A percentile compares a stretch with the other conserved stretches of the same genome.
These are phyloP conservation scores for Suhomyces xylopsoci DNA, from an alignment of 805 yeast species.

Conservation along the genomic window DNA sequence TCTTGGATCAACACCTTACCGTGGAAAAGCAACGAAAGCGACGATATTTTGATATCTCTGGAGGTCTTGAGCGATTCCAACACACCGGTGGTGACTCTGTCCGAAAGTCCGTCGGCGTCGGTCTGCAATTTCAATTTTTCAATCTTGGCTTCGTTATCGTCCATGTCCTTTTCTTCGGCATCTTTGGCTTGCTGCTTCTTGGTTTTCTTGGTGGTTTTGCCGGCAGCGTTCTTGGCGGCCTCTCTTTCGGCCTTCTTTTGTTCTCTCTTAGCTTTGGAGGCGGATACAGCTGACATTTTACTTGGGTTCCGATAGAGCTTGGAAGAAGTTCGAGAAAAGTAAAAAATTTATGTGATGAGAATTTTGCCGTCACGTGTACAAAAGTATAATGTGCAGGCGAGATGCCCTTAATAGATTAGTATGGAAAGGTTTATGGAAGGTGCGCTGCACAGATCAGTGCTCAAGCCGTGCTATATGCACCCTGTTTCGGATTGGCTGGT, in stretches of 20 bases:
- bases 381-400: not conserved
- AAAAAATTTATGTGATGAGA: conserved; percentile 3
- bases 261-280: conserved; percentile 97
- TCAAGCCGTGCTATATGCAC: not conserved
- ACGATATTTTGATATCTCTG: conserved; percentile 87
- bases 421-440: too few species aligned
- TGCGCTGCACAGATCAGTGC: too few species aligned
- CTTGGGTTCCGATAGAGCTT: not conserved
- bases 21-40: conserved; percentile 91
- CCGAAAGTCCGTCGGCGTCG: conserved; percentile 91
- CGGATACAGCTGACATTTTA: conserved; percentile 55
- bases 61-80: conserved; percentile 84
- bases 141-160: conserved; percentile 67
- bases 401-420: too few species aligned
- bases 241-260: conserved; percentile 77
- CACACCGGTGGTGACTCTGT: conserved; percentile 98
- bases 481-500: not conserved
- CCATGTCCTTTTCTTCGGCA: conserved; percentile 50
- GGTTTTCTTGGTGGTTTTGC: conserved; percentile 69
- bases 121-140: conserved; percentile 87
- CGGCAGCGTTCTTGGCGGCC: conserved; percentile 53
- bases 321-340: not conserved
- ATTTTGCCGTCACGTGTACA: conserved; percentile 1
- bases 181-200: conserved; percentile 55
- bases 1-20: conserved; percentile 96